These are phyloP conservation scores for Naganishia onofrii DNA, from an alignment of 768 basidiomycete genomes.

Conservation along the genomic window DNA sequence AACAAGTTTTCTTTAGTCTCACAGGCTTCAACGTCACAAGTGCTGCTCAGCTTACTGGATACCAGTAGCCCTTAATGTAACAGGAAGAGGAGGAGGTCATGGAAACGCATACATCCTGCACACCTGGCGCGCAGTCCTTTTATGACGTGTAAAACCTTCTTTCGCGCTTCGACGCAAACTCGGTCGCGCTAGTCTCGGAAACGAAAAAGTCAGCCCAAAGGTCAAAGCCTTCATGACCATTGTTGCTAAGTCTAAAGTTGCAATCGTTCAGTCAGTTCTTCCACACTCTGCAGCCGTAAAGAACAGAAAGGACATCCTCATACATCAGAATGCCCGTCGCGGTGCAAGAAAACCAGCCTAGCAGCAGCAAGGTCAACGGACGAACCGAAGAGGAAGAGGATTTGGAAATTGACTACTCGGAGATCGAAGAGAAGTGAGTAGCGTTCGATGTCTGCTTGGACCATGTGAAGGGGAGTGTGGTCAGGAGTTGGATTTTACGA, in stretches of 20 bases:
- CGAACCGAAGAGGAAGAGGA: constrained; percentile 50
- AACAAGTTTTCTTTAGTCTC: too few relatives aligned
- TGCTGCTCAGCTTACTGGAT: too few relatives aligned
- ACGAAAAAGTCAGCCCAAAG: constrained; percentile 2
- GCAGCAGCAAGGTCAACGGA: constrained; percentile 26
- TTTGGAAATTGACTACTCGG: constrained; percentile 77
- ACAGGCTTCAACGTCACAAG: too few relatives aligned
- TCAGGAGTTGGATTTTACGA: too few relatives aligned
- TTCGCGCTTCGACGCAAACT: not conserved
- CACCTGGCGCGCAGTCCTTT: too few relatives aligned
- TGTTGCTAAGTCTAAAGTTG: not conserved
- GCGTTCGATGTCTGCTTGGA: not conserved
- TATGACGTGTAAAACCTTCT: too few relatives aligned
- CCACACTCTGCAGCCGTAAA: too few relatives aligned
- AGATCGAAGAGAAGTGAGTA: constrained; percentile 79
- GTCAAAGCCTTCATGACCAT: not conserved
- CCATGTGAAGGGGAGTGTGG: too few relatives aligned
- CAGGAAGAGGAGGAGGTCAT: too few relatives aligned
- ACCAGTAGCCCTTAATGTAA: too few relatives aligned
- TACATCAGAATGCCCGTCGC: constrained; percentile 22
- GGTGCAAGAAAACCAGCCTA: constrained; percentile 18
- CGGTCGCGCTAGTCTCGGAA: not conserved
- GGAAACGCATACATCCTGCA: too few relatives aligned
- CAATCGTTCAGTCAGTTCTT: too few relatives aligned
- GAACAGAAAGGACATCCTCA: not conserved